Evolutionary conservation across 2,329 filamentous ascomycete genomes (phyloP).

Genomic region (Fonsecaea erecta): DNA sequence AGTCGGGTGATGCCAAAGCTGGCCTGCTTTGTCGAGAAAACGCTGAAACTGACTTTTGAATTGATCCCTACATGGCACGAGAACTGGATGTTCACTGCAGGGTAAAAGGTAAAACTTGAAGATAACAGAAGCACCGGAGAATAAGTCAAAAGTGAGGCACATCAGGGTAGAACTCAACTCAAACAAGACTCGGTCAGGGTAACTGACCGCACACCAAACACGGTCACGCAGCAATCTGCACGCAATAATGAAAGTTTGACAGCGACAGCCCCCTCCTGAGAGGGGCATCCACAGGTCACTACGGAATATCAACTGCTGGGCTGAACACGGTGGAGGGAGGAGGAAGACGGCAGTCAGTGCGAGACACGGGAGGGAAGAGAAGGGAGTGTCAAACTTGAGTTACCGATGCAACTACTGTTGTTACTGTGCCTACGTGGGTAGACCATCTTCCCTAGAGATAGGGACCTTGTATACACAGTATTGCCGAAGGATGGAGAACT

Average conservation of each 20-base stretch:
- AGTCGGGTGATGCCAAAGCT: not conserved
- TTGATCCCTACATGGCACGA: not conserved
- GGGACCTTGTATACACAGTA: too few species aligned
- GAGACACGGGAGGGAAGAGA: not conserved
- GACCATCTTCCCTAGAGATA: too few species aligned
- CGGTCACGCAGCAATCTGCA: not conserved
- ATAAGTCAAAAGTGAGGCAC: not conserved
- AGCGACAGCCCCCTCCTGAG: not conserved
- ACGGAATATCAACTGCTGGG: not conserved
- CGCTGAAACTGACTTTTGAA: not conserved
- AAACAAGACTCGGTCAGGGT: not conserved
- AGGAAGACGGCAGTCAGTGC: not conserved
- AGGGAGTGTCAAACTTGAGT: not conserved
- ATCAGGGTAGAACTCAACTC: not conserved
- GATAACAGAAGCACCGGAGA: not conserved
- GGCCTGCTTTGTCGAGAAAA: not conserved
- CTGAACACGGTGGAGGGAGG: not conserved
- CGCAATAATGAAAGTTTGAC: not conserved
- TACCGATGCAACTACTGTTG: not conserved
- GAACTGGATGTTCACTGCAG: not conserved
- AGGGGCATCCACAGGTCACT: not conserved
- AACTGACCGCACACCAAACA: not conserved
- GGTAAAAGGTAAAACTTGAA: not conserved
- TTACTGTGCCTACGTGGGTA: not conserved
- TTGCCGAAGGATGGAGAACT: too few species aligned